A percentile compares a stretch with the other conserved stretches of the same genome.
phyloP scores from a whole-genome alignment of 1,284 basidiomycete genomes.

The Austroboletus niveus region DNA sequence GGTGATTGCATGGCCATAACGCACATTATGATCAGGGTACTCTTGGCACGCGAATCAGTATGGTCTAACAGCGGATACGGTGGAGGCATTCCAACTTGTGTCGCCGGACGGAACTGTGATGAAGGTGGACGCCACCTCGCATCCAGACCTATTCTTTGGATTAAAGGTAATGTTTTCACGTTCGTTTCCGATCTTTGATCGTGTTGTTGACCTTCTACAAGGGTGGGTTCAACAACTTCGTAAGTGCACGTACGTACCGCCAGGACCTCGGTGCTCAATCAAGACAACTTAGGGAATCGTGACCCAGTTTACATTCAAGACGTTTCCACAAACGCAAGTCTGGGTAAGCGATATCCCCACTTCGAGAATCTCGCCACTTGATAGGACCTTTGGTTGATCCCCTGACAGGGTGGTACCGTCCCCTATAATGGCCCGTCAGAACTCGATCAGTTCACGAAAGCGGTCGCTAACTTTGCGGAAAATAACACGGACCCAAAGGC shows the following conservation, averaged over 20 bases:
- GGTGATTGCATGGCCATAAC: slow-evolving; percentile 2
- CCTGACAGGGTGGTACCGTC: slow-evolving; percentile 52
- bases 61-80: slow-evolving; percentile 51
- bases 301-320: slow-evolving; percentile 54
- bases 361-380: background rate
- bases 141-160: slow-evolving; percentile 48
- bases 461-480: slow-evolving; percentile 50
- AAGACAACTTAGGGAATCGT: slow-evolving; percentile 52
- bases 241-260: slow-evolving; percentile 28
- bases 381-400: background rate
- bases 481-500: slow-evolving; percentile 62
- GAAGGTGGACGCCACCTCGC: slow-evolving; percentile 35
- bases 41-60: slow-evolving; percentile 53
- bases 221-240: slow-evolving; percentile 66
- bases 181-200: no score
- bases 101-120: slow-evolving; percentile 45
- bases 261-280: background rate
- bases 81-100: slow-evolving; percentile 49
- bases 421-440: slow-evolving; percentile 34
- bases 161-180: slow-evolving; percentile 35
- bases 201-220: slow-evolving; percentile 14
- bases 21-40: slow-evolving; percentile 39
- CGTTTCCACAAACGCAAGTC: slow-evolving; percentile 52
- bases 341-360: slow-evolving; percentile 44
- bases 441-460: slow-evolving; percentile 31